Percentiles rank a stretch among this genome's conserved stretches.
These are phyloP conservation scores for Hyphodiscus hymeniophilus DNA, from an alignment of 495 filamentous ascomycete genomes.

Conservation along the genomic window DNA sequence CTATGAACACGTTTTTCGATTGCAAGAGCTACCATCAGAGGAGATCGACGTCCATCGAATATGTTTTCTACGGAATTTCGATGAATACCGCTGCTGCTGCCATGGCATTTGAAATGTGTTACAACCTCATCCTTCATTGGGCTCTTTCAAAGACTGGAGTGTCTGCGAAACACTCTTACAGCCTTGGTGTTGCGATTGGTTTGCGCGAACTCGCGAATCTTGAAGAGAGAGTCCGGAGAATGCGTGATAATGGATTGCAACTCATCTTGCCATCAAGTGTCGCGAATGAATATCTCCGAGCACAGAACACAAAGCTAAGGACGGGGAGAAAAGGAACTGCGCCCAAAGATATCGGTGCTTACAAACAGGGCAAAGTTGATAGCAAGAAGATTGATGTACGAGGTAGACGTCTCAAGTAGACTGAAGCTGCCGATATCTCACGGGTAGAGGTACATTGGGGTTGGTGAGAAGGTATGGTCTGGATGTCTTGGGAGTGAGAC, in stretches of 20 bases:
- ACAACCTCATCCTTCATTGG: conserved; percentile 27
- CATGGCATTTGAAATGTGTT: conserved; percentile 23
- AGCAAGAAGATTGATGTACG: conserved; percentile 14
- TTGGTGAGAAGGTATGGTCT: too few relatives aligned
- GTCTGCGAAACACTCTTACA: conserved; percentile 23
- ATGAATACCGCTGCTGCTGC: conserved; percentile 28
- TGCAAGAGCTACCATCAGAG: background rate
- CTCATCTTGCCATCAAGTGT: too few relatives aligned
- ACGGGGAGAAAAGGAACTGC: too few relatives aligned
- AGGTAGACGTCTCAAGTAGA: conserved; percentile 7
- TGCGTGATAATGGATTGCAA: background rate
- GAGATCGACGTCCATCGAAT: conserved; percentile 10
- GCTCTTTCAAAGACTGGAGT: conserved; percentile 22
- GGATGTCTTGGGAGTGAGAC: too few relatives aligned
- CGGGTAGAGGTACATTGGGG: too few relatives aligned
- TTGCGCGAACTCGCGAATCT: conserved; percentile 22
- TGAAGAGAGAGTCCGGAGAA: conserved; percentile 21
- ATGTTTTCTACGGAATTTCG: conserved; percentile 28
- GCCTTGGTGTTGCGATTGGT: conserved; percentile 24
- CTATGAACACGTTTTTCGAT: conserved; percentile 14
- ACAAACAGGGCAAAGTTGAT: conserved; percentile 12
- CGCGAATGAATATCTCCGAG: too few relatives aligned
- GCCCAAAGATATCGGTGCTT: too few relatives aligned
- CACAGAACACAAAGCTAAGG: too few relatives aligned
- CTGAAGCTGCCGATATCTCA: too few relatives aligned